Evolutionary conservation across 2,329 filamentous ascomycete species (phyloP), one percentile per base, ranked within the genome.

Genomic region (Graphilbum fragrans): DNA sequence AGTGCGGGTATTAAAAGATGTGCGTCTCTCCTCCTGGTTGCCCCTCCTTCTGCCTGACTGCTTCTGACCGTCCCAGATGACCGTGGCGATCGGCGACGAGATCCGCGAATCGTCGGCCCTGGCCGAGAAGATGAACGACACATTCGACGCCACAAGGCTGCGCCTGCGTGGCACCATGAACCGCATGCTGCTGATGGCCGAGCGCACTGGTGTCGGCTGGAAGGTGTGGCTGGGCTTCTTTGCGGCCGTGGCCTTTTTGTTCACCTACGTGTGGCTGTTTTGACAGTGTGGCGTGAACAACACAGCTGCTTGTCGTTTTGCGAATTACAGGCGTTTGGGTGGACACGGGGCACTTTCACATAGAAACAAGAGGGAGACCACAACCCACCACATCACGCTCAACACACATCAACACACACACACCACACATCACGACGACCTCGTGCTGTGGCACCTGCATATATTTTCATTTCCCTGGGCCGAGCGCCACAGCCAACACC

Each of bases 171-270:
- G 90, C 41, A 96, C 93, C 17, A 96, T 98, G 92, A 94, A 86
- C 58, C 72, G 88, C 45, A 98, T 98, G 92, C 64, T 96, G 50
- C 58, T 90, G 41, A 98, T 98, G 92, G 92, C 92, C 5, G 77
- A 96, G 65, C 73, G 79, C 53, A 94, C 88, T 2, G 92, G 92
- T n/a, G 81, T 98, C 10, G 82, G 87, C 54, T 98, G 92, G 92
- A 90, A 77, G 62, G 83, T 88, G 43, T 98, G 92, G 92, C 60
- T 95, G 39, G 71, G 68, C 35, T 98, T 98, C 63, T 94, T 98
- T 58, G 70, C 77, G 6, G 83, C 80, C 29, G 85, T 96, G 17
- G 75, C 82, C 47, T 57, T 90, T 42, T 60, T 96, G 50, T 98
- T 98, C 61, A 76, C 78, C 51, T 98, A 90, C 60, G 90, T 96